These are phyloP conservation scores for Deinandra increscens DNA, from an alignment of 129 eudicot species.

Conservation along the genomic window DNA sequence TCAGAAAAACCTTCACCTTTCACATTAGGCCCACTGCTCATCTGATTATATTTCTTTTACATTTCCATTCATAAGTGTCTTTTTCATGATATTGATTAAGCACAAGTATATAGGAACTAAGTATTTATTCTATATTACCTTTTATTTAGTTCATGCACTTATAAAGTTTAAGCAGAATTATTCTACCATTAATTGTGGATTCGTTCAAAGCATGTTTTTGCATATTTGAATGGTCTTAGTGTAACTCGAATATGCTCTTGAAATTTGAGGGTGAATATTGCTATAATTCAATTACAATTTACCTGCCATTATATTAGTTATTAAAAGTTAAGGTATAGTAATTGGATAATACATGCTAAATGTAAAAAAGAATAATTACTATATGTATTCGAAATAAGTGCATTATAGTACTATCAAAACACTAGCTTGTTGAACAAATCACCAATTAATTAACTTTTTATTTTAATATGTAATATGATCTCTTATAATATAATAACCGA, in stretches of 20 bases:
- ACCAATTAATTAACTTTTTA: neutral
- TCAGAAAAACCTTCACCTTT: too few relatives aligned
- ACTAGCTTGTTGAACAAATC: too few relatives aligned
- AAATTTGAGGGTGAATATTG: conserved; percentile 5
- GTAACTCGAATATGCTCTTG: neutral
- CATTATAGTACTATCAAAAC: conserved; percentile 11
- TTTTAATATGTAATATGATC: neutral
- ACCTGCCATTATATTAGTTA: neutral
- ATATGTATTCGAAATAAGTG: too few relatives aligned
- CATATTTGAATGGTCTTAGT: conserved; percentile 27
- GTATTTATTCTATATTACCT: conserved; percentile 16
- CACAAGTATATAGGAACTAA: conserved; percentile 13
- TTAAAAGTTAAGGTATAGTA: neutral
- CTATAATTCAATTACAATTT: neutral
- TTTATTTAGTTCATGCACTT: conserved; percentile 27
- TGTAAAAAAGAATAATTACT: too few relatives aligned
- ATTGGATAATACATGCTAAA: neutral
- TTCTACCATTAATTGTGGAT: conserved; percentile 18
- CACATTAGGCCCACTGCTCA: too few relatives aligned
- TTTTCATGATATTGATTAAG: conserved; percentile 16
- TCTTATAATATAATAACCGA: neutral
- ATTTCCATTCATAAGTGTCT: neutral
- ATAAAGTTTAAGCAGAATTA: conserved; percentile 20
- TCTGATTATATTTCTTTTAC: neutral
- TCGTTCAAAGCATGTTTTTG: conserved; percentile 6